Evolutionary conservation across 106 monocot genomes (phyloP).

Genomic region (Phalaenopsis aphrodite): DNA sequence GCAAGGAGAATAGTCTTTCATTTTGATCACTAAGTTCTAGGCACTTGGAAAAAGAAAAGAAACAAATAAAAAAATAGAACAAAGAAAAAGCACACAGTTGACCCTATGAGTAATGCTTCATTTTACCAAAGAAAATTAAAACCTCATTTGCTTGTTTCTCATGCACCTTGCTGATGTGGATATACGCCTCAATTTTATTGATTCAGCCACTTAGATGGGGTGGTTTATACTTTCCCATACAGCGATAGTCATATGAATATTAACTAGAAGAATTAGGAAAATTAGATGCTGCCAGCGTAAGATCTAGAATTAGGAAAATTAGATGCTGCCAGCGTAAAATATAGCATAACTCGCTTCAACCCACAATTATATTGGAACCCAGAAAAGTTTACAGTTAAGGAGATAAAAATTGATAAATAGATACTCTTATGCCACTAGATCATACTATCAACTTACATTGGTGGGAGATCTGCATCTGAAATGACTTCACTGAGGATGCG

Average conservation of each 20-base stretch:
- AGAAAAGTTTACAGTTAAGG: not conserved
- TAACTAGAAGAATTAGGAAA: not conserved
- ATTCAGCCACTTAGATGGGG: too few relatives aligned
- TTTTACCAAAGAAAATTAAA: not conserved
- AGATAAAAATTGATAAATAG: not conserved
- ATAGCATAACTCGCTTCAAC: not conserved
- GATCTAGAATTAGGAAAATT: too few relatives aligned
- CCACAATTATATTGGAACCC: not conserved
- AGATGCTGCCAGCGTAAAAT: not conserved
- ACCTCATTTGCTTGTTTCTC: not conserved
- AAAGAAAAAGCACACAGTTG: not conserved
- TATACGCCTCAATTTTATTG: not conserved
- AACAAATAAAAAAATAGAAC: not conserved
- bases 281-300: not conserved
- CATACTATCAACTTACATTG: slow-evolving; percentile 31
- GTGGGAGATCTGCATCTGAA: slow-evolving; percentile 54
- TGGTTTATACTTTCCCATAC: not conserved
- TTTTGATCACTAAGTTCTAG: not conserved
- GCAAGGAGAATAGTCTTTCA: not conserved
- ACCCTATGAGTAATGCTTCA: not conserved
- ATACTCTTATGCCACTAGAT: not conserved
- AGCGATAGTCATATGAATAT: not conserved
- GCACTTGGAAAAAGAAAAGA: not conserved
- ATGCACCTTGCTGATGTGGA: not conserved
- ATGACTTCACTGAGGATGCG: slow-evolving; percentile 64